Percentiles rank a stretch among this genome's conserved stretches.
phyloP scores from a whole-genome alignment of 169 alveolate genomes.

The Ichthyophthirius multifiliis region DNA sequence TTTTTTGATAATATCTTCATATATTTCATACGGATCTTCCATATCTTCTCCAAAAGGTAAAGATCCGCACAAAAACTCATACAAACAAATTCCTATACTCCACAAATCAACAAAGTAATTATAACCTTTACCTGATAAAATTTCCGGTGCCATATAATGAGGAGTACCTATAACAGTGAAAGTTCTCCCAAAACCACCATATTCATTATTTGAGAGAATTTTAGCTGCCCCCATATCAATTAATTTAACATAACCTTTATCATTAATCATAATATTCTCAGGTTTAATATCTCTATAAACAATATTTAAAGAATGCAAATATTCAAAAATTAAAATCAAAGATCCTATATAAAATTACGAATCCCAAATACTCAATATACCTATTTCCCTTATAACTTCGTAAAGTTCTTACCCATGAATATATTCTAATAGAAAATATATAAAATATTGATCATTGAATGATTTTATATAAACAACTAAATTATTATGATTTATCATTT shows the following conservation, averaged over 20 bases:
- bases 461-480: constrained; percentile 59
- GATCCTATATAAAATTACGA: constrained; percentile 23
- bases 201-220: background rate
- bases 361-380: constrained; percentile 16
- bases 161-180: constrained; percentile 56
- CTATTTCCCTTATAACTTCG: constrained; percentile 28
- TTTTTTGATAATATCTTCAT: constrained; percentile 34
- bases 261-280: constrained; percentile 34
- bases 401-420: constrained; percentile 37
- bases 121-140: constrained; percentile 40
- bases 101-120: constrained; percentile 73
- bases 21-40: constrained; percentile 49
- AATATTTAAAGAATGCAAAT: constrained; percentile 20
- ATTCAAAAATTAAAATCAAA: constrained; percentile 22
- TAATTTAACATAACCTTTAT: constrained; percentile 6
- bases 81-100: constrained; percentile 72
- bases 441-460: constrained; percentile 52
- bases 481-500: constrained; percentile 65
- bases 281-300: constrained; percentile 45
- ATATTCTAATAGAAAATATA: constrained; percentile 65
- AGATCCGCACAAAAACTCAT: constrained; percentile 64
- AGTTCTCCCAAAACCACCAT: constrained; percentile 36
- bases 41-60: constrained; percentile 62
- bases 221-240: background rate
- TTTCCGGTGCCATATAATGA: constrained; percentile 66